Evolutionary conservation across 495 filamentous ascomycete genomes (phyloP).

Genomic region (Arthonia radiata): DNA sequence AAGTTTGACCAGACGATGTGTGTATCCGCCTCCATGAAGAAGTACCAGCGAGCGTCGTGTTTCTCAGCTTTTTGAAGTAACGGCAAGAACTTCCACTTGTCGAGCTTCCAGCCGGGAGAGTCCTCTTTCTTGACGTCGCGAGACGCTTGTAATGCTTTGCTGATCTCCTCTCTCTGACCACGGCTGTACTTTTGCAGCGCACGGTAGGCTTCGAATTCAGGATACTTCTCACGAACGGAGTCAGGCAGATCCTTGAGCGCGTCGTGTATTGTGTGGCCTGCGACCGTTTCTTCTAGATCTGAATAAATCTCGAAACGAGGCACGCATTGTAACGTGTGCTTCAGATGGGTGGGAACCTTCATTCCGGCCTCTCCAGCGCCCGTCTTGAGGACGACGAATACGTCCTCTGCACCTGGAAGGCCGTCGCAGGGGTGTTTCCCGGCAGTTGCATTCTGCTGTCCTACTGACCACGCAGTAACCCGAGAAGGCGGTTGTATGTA

Average conservation of each 20-base stretch:
- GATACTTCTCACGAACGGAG: conserved; percentile 11
- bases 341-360: conserved; percentile 28
- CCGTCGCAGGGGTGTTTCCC: too few relatives aligned
- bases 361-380: conserved; percentile 27
- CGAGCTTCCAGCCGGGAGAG: too few relatives aligned
- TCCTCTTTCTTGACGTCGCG: neutral
- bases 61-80: conserved; percentile 1
- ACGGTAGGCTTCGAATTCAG: conserved; percentile 26
- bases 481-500: too few relatives aligned
- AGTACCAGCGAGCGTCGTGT: too few relatives aligned
- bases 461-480: too few relatives aligned
- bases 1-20: too few relatives aligned
- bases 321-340: conserved; percentile 25
- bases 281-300: conserved; percentile 26
- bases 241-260: conserved; percentile 22
- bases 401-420: too few relatives aligned
- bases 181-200: conserved; percentile 10
- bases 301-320: conserved; percentile 32
- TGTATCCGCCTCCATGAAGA: too few relatives aligned
- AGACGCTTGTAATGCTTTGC: conserved; percentile 2
- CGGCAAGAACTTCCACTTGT: too few relatives aligned
- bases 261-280: conserved; percentile 23
- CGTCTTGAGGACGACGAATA: conserved; percentile 28
- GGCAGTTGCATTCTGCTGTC: too few relatives aligned
- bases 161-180: neutral